These are phyloP conservation scores for Paulownia fortunei DNA, from an alignment of 257 asterid species.

Conservation along the genomic window DNA sequence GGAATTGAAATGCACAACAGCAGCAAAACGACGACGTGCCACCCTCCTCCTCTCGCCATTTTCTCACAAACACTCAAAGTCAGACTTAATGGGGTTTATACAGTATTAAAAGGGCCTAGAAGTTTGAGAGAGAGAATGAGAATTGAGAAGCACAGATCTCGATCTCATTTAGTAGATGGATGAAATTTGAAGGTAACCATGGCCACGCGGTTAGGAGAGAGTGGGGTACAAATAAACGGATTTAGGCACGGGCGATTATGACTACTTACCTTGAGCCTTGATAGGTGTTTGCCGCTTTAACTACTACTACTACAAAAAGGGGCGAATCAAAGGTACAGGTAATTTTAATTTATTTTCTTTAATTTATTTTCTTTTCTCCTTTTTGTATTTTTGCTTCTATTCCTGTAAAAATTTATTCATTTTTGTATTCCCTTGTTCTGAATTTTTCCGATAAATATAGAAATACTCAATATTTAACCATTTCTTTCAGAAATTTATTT, in stretches of 20 bases:
- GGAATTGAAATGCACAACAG: constrained; percentile 33
- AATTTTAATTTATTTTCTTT: too few relatives aligned
- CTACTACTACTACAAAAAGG: too few relatives aligned
- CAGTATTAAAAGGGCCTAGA: constrained; percentile 7
- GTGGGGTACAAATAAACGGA: constrained; percentile 27
- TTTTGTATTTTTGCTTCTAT: too few relatives aligned
- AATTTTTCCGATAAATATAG: too few relatives aligned
- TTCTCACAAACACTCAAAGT: constrained; percentile 11
- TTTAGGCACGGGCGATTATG: constrained; percentile 16
- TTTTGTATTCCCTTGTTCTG: too few relatives aligned
- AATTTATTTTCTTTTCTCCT: too few relatives aligned
- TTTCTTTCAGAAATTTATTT: too few relatives aligned
- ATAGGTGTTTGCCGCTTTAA: too few relatives aligned
- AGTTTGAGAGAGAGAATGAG: neutral
- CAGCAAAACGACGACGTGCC: constrained; percentile 43
- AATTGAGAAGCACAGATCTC: constrained; percentile 31
- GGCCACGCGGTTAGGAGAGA: constrained; percentile 37
- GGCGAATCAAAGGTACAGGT: too few relatives aligned
- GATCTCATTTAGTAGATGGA: constrained; percentile 34
- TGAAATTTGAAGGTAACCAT: constrained; percentile 23
- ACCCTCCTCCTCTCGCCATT: constrained; percentile 43
- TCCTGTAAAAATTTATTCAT: too few relatives aligned
- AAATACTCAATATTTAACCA: too few relatives aligned
- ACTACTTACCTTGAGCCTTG: constrained; percentile 21
- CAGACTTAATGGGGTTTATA: neutral